A percentile compares a stretch with the other conserved stretches of the same genome.
Conservation (phyloP, 1,139 yeast species). For the Lodderomyces jiufengensis region DNA sequence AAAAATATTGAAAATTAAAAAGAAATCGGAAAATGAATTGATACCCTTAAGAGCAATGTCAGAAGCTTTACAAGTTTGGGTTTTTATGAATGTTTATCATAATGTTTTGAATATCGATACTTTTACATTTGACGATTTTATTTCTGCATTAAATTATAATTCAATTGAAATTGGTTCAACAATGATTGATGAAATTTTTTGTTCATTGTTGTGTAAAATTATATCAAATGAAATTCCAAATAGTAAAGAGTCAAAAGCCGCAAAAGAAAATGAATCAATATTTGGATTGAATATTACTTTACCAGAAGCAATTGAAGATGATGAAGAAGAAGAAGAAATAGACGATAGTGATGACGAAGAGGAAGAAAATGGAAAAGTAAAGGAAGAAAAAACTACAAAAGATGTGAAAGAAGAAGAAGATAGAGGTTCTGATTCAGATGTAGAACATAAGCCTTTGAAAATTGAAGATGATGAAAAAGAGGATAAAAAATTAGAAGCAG, state of each 20-base stretch:
- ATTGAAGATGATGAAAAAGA: slow-evolving; percentile 26
- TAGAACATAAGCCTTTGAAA: slow-evolving; percentile 21
- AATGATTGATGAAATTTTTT: slow-evolving; percentile 67
- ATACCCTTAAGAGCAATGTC: slow-evolving; percentile 18
- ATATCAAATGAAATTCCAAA: slow-evolving; percentile 37
- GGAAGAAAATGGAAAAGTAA: slow-evolving; percentile 19
- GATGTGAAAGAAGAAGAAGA: slow-evolving; percentile 14
- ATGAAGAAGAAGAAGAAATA: slow-evolving; percentile 14
- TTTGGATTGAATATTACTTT: slow-evolving; percentile 38
- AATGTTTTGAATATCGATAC: slow-evolving; percentile 62
- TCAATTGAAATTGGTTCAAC: slow-evolving; percentile 38
- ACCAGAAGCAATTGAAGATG: slow-evolving; percentile 29
- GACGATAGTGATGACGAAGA: slow-evolving; percentile 22
- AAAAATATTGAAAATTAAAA: slow-evolving; percentile 26
- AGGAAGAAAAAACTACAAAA: slow-evolving; percentile 9
- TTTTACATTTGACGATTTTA: slow-evolving; percentile 76
- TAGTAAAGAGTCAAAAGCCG: slow-evolving; percentile 18
- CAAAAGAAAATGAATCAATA: slow-evolving; percentile 27
- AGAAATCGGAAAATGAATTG: slow-evolving; percentile 19
- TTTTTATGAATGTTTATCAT: slow-evolving; percentile 68
- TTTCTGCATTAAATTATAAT: slow-evolving; percentile 60
- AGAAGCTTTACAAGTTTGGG: slow-evolving; percentile 67
- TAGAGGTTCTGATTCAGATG: slow-evolving; percentile 26
- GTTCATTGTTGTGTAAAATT: slow-evolving; percentile 52
- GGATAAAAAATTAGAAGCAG: slow-evolving; percentile 20